These are phyloP conservation scores for Wallacemonas sp. DNA, from an alignment of 208 protist genomes.

Conservation along the genomic window DNA sequence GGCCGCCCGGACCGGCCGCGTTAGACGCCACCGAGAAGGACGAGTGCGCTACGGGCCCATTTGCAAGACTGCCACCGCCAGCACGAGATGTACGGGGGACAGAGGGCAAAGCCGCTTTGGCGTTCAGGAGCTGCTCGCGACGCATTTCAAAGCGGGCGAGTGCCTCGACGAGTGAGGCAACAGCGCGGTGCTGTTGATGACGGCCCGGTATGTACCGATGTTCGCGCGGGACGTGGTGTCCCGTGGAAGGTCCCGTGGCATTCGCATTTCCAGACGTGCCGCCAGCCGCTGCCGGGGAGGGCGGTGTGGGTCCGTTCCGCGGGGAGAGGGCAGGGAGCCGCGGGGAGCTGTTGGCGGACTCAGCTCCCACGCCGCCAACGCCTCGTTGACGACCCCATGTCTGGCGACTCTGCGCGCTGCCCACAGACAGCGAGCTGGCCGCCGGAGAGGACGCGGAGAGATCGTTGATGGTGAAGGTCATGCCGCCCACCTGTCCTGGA, in stretches of 20 bases:
- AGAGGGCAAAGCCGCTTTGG: conserved; percentile 4
- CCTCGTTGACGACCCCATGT: background rate
- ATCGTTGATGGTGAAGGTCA: conserved; percentile 5
- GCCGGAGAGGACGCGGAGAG: conserved; percentile 7
- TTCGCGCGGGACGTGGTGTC: conserved; percentile 12
- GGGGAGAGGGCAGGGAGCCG: conserved; percentile 4
- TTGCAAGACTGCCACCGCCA: background rate
- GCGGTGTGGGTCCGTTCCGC: background rate
- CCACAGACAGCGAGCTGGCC: background rate
- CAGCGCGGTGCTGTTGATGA: conserved; percentile 32
- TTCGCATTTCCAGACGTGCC: background rate
- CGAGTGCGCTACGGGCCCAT: background rate
- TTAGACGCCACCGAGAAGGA: conserved; percentile 3
- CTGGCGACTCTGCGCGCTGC: conserved; percentile 9
- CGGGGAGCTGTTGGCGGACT: background rate
- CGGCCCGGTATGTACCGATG: conserved; percentile 37
- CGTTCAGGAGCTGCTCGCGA: conserved; percentile 19
- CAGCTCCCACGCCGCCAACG: background rate
- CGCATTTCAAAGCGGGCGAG: conserved; percentile 44
- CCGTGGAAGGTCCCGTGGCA: background rate
- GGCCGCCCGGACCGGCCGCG: background rate
- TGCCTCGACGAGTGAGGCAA: conserved; percentile 48
- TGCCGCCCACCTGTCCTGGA: conserved; percentile 6
- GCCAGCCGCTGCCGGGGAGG: background rate
- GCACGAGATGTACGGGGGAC: background rate